phyloP scores from a whole-genome alignment of 31 red algal species.

The Asparagopsis taxiformis region DNA sequence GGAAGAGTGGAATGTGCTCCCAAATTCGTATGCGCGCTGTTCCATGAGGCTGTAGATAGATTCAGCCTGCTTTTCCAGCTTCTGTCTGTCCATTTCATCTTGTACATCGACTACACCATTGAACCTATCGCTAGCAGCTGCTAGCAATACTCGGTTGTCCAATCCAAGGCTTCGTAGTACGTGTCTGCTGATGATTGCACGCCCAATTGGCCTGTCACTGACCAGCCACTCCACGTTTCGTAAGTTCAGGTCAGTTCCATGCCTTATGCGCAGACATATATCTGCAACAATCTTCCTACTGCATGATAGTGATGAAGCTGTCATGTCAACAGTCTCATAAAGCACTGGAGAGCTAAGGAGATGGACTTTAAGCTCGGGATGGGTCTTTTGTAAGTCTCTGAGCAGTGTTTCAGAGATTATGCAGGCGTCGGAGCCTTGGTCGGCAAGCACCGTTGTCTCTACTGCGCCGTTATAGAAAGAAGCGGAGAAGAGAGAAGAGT shows the following conservation, averaged over 20 bases:
- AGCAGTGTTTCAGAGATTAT: not conserved
- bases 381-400: not conserved
- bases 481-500: not conserved
- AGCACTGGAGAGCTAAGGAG: not conserved
- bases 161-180: not conserved
- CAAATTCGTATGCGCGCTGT: not conserved
- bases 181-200: not conserved
- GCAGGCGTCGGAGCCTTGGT: not conserved
- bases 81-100: not conserved
- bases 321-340: not conserved
- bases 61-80: not conserved
- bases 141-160: not conserved
- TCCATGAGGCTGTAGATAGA: not conserved
- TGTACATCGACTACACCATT: not conserved
- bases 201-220: not conserved
- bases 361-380: not conserved
- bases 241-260: slow-evolving; percentile 2
- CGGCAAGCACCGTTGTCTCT: not conserved
- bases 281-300: not conserved
- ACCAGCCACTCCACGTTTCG: slow-evolving; percentile 10
- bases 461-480: not conserved
- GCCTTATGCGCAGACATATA: not conserved
- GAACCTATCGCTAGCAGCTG: not conserved
- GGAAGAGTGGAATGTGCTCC: not conserved
- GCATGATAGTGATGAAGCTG: not conserved